Conservation (phyloP, 148 eudicot genomes). For the Vaccinium myrtillus region DNA sequence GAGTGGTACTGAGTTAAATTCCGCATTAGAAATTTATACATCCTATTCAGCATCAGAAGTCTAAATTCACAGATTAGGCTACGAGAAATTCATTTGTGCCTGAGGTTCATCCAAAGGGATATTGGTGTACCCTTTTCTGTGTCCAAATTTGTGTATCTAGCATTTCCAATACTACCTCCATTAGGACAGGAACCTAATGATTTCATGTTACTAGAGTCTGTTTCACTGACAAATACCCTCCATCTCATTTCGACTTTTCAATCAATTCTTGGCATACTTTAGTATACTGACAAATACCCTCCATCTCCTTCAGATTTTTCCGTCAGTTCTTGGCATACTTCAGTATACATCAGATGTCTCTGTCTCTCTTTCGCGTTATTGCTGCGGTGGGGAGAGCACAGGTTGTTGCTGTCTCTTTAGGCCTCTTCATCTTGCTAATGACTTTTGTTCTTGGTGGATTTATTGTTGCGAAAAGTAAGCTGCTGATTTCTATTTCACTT, state of each 20-base stretch:
- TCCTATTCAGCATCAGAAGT: background rate
- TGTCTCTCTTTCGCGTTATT: constrained; percentile 58
- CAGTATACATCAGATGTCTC: constrained; percentile 64
- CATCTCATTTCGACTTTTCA: constrained; percentile 45
- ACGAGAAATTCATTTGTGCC: background rate
- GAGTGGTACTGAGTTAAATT: background rate
- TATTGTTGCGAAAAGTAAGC: constrained; percentile 57
- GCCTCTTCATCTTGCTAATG: constrained; percentile 42
- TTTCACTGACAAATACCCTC: background rate
- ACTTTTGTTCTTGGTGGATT: constrained; percentile 71
- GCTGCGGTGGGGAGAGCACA: constrained; percentile 61
- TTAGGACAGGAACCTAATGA: background rate
- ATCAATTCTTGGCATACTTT: constrained; percentile 52
- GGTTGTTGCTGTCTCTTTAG: constrained; percentile 51
- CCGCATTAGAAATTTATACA: background rate
- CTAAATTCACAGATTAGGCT: background rate
- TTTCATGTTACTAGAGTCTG: background rate
- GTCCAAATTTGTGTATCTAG: background rate
- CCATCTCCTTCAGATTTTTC: no score
- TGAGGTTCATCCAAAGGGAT: background rate
- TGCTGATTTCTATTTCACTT: background rate
- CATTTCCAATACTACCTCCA: background rate
- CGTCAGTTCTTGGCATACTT: constrained; percentile 15
- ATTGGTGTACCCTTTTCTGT: background rate
- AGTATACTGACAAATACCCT: no score